Evolutionary conservation across 306 rosid species (phyloP).

Genomic region (Castanopsis chinensis): DNA sequence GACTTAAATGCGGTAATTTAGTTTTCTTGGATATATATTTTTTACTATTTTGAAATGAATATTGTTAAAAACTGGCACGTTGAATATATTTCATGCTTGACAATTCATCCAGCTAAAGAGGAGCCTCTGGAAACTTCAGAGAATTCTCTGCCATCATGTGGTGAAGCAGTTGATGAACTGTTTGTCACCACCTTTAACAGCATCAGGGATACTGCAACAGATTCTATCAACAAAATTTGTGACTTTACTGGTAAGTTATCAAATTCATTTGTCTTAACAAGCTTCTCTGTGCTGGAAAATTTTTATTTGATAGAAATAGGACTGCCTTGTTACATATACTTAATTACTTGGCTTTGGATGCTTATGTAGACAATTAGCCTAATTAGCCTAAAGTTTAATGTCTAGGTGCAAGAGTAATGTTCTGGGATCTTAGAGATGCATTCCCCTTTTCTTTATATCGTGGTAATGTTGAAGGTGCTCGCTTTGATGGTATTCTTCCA

Average conservation of each 20-base stretch:
- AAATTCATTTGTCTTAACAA: background rate
- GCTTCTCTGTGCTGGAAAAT: background rate
- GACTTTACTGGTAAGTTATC: constrained; percentile 41
- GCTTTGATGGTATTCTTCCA: constrained; percentile 43
- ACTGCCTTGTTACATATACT: background rate
- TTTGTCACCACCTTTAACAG: constrained; percentile 47
- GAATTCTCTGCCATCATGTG: constrained; percentile 9
- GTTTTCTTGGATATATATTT: background rate
- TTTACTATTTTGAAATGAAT: background rate
- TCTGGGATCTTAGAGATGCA: constrained; percentile 50
- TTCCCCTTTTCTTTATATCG: constrained; percentile 42
- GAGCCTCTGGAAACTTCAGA: constrained; percentile 18
- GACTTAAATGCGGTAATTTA: background rate
- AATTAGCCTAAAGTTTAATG: background rate
- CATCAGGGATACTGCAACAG: constrained; percentile 36
- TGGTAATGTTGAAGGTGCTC: constrained; percentile 47
- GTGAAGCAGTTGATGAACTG: constrained; percentile 49
- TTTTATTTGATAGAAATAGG: background rate
- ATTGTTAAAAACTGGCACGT: background rate
- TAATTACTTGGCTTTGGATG: background rate
- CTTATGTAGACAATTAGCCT: background rate
- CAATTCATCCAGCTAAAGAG: constrained; percentile 29
- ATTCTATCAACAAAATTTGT: constrained; percentile 41
- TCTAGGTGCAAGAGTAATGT: constrained; percentile 52
- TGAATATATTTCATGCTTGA: background rate